Evolutionary conservation across 768 basidiomycete species (phyloP), one percentile per base, ranked within the genome.

Genomic region (Psilocybe azurescens): DNA sequence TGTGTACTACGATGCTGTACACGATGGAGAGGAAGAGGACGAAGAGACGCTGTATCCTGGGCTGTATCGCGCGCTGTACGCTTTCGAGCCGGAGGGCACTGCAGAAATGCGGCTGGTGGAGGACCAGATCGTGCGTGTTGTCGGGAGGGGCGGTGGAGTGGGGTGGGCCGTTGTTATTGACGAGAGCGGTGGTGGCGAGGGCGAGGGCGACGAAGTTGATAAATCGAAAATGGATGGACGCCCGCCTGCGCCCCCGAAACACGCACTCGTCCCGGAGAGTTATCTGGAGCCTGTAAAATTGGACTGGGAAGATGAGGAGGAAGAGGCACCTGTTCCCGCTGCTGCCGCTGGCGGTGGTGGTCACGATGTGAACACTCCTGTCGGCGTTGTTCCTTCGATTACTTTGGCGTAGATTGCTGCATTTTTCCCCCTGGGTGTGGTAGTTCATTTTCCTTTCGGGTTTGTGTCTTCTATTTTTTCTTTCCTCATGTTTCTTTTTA

Each of bases 71-170:
- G 91, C 93, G 7, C 11, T 93, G 72, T 95, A 89, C 64, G 80
- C 86, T 3, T 94, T 95, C 64, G 87, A 88, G 62, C 89, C 91
- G 0, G 91, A 94, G 67, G 89, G 91, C 1, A 86, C 85, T 16
- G 89, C 91, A 33, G 94, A 95, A 84, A 93, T 94, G 91, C 79
- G 79, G 48, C 75, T 95, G 58, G 85, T 81, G 65, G 90, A 93
- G 73, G 93, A 89, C 50, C 90, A 94, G 75, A 65, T 90, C 51
- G 88, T 95, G 13, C 78, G 79, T 2, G 90, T 93, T 29, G 74
- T 93, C 3, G 91, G 91, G 9, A 69, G 90, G 52, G 90, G 91
- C 4, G 91, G 91, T 0, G 90, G 90, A 0, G 87, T 89, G 2
- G 91, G 91, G 0, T 93, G 91, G 92, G 91, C 89, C 0, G 87